A percentile compares a stretch with the other conserved stretches of the same genome.
Conservation (phyloP, 192 early-diverging fungal species). For the Ambispora gerdemannii region DNA sequence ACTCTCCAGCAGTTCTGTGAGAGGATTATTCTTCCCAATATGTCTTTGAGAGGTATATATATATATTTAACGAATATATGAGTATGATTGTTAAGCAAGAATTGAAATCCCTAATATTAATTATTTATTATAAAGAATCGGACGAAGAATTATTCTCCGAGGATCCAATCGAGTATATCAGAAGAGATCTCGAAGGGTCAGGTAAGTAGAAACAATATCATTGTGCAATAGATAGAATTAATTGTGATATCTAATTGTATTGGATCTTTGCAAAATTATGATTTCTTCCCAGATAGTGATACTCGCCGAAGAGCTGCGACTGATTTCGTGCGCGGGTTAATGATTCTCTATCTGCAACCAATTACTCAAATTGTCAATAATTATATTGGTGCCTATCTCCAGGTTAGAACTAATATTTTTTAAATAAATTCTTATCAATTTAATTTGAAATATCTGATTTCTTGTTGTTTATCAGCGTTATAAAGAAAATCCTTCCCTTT, state of each 20-base stretch:
- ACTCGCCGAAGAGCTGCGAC: constrained; percentile 90
- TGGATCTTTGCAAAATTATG: background rate
- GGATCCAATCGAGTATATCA: constrained; percentile 93
- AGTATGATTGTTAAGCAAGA: too few relatives aligned
- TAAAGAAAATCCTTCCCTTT: constrained; percentile 66
- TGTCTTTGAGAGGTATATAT: constrained; percentile 69
- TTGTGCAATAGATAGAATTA: background rate
- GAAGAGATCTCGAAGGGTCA: constrained; percentile 88
- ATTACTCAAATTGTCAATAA: constrained; percentile 79
- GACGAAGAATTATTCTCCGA: constrained; percentile 97
- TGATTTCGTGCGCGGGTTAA: constrained; percentile 86
- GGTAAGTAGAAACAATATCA: constrained; percentile 40
- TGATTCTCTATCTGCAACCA: constrained; percentile 82
- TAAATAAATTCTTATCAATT: background rate
- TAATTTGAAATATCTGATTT: background rate
- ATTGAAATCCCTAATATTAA: too few relatives aligned
- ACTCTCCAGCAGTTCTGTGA: constrained; percentile 82
- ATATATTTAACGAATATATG: too few relatives aligned
- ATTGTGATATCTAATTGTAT: background rate
- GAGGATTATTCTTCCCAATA: constrained; percentile 90
- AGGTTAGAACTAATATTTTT: constrained; percentile 12
- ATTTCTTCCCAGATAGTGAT: constrained; percentile 61
- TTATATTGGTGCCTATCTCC: constrained; percentile 70
- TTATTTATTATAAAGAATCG: constrained; percentile 40
- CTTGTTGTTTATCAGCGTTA: constrained; percentile 59